These are phyloP conservation scores for Allium cepa DNA, from an alignment of 106 monocot species.

Conservation along the genomic window DNA sequence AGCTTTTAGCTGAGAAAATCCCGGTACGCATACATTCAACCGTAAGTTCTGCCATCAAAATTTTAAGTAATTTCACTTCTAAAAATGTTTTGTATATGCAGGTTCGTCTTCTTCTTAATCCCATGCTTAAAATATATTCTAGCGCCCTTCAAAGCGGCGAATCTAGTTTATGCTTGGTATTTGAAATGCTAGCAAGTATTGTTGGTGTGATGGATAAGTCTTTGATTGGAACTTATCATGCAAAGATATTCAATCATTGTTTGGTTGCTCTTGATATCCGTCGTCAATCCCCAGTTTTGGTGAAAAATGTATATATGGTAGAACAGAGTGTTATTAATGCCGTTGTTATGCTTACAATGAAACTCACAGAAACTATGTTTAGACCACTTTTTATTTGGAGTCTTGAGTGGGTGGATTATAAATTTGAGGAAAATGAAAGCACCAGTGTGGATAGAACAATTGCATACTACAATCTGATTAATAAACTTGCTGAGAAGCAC, in stretches of 20 bases:
- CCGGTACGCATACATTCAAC: conserved; percentile 45
- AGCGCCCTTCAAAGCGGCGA: conserved; percentile 57
- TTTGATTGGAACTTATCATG: conserved; percentile 61
- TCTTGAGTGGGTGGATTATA: conserved; percentile 86
- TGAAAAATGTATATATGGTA: conserved; percentile 48
- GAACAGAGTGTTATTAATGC: conserved; percentile 72
- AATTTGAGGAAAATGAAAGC: conserved; percentile 32
- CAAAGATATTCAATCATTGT: conserved; percentile 69
- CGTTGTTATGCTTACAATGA: conserved; percentile 60
- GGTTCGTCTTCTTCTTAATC: conserved; percentile 77
- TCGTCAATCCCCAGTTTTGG: conserved; percentile 29
- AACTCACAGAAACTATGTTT: conserved; percentile 90
- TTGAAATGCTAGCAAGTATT: conserved; percentile 63
- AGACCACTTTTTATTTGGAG: conserved; percentile 79
- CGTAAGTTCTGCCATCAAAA: neutral
- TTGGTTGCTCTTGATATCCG: conserved; percentile 84
- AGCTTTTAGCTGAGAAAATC: conserved; percentile 70
- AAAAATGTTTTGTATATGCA: conserved; percentile 20
- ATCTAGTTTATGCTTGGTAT: conserved; percentile 56
- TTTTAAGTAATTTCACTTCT: conserved; percentile 8
- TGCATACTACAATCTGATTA: conserved; percentile 81
- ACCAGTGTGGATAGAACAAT: conserved; percentile 54
- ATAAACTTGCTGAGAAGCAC: conserved; percentile 76
- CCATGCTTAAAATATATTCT: conserved; percentile 52
- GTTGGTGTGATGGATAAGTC: conserved; percentile 67